Conservation (phyloP, 352 stramenopile genomes). For the Aphanomyces euteiches region DNA sequence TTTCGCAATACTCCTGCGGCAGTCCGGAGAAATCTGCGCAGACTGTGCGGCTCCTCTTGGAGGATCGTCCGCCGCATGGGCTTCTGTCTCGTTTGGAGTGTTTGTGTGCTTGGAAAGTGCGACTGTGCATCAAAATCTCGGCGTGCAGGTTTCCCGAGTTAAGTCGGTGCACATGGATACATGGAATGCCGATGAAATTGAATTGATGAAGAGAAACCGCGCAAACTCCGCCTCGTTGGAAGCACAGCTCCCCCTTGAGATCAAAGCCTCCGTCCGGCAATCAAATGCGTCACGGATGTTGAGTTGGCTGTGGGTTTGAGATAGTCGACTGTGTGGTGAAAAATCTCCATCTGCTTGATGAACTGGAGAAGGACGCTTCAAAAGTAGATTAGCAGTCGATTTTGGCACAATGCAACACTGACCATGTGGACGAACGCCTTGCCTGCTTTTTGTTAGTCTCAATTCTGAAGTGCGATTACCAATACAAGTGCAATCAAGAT, state of each 20-base stretch:
- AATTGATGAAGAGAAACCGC: constrained; percentile 73
- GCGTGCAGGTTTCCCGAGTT: constrained; percentile 90
- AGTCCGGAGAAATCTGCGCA: constrained; percentile 40
- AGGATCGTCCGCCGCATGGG: constrained; percentile 82
- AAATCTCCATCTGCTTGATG: too few relatives aligned
- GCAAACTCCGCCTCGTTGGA: constrained; percentile 52
- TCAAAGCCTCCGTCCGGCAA: constrained; percentile 42
- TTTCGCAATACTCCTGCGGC: too few relatives aligned
- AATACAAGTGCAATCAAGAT: too few relatives aligned
- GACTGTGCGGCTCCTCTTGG: constrained; percentile 57
- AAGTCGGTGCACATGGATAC: constrained; percentile 78
- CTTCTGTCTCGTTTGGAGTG: constrained; percentile 90
- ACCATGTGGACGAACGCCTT: too few relatives aligned
- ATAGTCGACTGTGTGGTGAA: too few relatives aligned
- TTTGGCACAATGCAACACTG: too few relatives aligned
- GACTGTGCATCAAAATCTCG: constrained; percentile 91
- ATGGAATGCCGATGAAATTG: constrained; percentile 69
- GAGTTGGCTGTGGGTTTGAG: too few relatives aligned
- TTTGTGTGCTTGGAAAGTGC: constrained; percentile 95
- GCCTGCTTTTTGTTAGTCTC: too few relatives aligned
- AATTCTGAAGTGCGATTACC: too few relatives aligned
- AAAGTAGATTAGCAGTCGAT: too few relatives aligned
- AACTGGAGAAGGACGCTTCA: too few relatives aligned
- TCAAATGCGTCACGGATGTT: constrained; percentile 32
- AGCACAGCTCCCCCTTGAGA: constrained; percentile 57